phyloP scores from a whole-genome alignment of 2,329 filamentous ascomycete species.

The Rhexocercosporidium sp. region DNA sequence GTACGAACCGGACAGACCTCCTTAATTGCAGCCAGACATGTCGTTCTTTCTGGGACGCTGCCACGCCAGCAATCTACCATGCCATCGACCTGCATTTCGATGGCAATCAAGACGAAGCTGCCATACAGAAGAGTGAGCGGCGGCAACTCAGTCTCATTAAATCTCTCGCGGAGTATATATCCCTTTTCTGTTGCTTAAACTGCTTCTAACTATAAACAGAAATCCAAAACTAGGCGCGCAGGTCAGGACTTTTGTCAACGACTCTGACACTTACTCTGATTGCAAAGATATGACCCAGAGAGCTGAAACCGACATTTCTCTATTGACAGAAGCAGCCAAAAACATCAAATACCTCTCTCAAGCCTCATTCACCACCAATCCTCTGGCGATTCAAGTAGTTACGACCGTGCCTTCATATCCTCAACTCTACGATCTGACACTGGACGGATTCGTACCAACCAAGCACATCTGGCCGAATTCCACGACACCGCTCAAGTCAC shows the following conservation, averaged over 20 bases:
- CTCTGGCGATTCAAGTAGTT: constrained; percentile 17
- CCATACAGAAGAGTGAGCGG: background rate
- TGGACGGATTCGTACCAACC: constrained; percentile 13
- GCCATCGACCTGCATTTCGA: constrained; percentile 8
- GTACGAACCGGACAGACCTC: constrained; percentile 4
- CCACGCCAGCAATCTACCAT: constrained; percentile 8
- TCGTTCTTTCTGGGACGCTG: constrained; percentile 7
- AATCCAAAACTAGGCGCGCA: background rate
- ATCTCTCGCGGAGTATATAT: constrained; percentile 17
- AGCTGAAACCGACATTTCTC: background rate
- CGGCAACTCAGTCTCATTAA: constrained; percentile 3
- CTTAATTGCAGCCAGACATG: constrained; percentile 17
- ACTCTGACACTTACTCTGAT: background rate
- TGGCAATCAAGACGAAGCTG: background rate
- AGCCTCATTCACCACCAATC: constrained; percentile 10
- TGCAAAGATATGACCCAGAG: background rate
- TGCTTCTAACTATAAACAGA: background rate
- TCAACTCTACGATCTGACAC: constrained; percentile 11
- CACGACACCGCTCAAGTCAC: constrained; percentile 2
- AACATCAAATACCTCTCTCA: constrained; percentile 19
- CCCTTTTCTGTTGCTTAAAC: too few relatives aligned
- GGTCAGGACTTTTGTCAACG: constrained; percentile 11
- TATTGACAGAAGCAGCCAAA: constrained; percentile 5
- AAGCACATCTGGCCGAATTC: constrained; percentile 19
- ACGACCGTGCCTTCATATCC: constrained; percentile 17